Evolutionary conservation across 495 filamentous ascomycete genomes (phyloP), one percentile per base, ranked within the genome.

Genomic region (Penicillium egyptiacum): DNA sequence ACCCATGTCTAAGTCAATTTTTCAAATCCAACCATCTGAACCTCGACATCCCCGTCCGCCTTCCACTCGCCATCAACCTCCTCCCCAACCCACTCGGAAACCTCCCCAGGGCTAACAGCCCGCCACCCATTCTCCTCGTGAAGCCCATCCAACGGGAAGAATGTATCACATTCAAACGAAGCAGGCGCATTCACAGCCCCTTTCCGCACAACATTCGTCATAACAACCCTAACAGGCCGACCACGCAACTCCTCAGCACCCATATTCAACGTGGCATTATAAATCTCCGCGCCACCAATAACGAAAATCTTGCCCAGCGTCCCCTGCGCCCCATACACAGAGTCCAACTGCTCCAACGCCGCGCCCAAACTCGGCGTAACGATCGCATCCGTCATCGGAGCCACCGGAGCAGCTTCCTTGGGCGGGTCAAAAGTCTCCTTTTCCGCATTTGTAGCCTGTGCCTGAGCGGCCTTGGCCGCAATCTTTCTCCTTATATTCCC

Each of bases 261-360:
- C 62, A 81, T 63, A 53, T 57, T 56, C 72, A 97, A 71, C 56
- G 89, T 87, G 26, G 82, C 78, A 16, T 62, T 75, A 69, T 98
- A 98, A 26, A 98, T 83, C 76, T 93, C 86, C 63, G 83, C 87
- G 1, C 94, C 94, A 3, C 94, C 94, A 68, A 98, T 97, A 0
- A 98, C 81, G 72, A 89, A 98, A 0, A 90, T 79, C 61, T 82
- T 80, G 2, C 74, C 75, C 47, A 77, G 28, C n/a, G 41, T 52
- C 14, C 59, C 64, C 46, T 57, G 46, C 19, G 33, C 26, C 22
- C 55, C 67, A 57, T 64, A 68, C 52, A 54, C 31, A 28, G 31
- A 50, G 26, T 70, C 73, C 51, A 80, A 61, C 23, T 40, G 53
- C 44, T 65, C 56, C 25, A 92, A 47, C 12, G 88, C 88, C 40